Evolutionary conservation across 2,329 filamentous ascomycete species (phyloP).

Genomic region (Ophiobolus disseminans): DNA sequence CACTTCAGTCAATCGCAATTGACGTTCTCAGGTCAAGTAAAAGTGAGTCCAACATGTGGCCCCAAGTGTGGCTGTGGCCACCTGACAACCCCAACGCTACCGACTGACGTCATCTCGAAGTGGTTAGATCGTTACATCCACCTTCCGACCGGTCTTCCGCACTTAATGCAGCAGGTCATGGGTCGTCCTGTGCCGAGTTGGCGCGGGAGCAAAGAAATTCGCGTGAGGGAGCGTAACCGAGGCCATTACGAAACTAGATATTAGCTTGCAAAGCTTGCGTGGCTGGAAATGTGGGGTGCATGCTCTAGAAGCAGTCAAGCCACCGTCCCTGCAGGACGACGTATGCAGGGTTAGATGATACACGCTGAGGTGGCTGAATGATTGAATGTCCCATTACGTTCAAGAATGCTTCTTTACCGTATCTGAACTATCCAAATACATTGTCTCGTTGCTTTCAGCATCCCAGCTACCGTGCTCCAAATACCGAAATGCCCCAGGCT

Average conservation of each 20-base stretch:
- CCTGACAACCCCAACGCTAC: constrained; percentile 10
- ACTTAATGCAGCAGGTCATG: constrained; percentile 13
- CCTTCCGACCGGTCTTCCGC: not conserved
- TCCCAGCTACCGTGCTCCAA: too few species aligned
- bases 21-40: not conserved
- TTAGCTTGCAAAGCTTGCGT: not conserved
- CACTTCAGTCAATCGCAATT: not conserved
- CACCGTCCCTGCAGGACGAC: not conserved
- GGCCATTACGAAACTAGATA: constrained; percentile 1
- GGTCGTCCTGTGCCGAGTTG: constrained; percentile 7
- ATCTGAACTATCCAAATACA: too few species aligned
- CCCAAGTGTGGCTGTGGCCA: constrained; percentile 6
- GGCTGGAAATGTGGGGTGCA: constrained; percentile 4
- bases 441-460: too few species aligned
- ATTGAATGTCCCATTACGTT: too few species aligned
- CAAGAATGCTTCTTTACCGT: too few species aligned
- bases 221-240: constrained; percentile 2
- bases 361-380: too few species aligned
- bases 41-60: constrained; percentile 11
- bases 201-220: not conserved
- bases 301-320: not conserved
- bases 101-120: constrained; percentile 22
- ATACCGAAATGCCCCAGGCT: too few species aligned
- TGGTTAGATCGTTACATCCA: constrained; percentile 4
- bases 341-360: too few species aligned